Evolutionary conservation across 2,329 filamentous ascomycete genomes (phyloP).

Genomic region (Ophiosphaerella narmari): DNA sequence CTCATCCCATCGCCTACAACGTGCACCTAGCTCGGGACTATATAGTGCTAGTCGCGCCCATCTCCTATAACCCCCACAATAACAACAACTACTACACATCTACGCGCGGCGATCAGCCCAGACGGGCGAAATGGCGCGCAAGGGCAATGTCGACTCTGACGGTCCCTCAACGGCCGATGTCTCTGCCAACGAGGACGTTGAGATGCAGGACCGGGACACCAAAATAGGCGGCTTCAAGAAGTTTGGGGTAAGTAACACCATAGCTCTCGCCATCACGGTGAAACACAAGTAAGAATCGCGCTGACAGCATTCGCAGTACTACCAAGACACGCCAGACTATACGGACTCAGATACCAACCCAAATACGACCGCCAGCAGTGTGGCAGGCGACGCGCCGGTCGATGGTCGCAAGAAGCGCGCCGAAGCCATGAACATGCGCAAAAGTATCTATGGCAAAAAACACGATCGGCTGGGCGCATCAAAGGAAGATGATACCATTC

Average conservation of each 20-base stretch:
- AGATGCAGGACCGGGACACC: conserved; percentile 44
- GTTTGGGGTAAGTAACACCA: conserved; percentile 33
- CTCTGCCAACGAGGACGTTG: conserved; percentile 45
- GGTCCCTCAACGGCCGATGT: conserved; percentile 44
- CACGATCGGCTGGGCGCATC: conserved; percentile 90
- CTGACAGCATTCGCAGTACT: conserved; percentile 48
- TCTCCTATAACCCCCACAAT: conserved; percentile 3
- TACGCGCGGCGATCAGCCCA: conserved; percentile 37
- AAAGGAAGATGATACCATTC: conserved; percentile 96
- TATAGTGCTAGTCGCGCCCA: conserved; percentile 6
- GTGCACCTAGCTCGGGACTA: conserved; percentile 7
- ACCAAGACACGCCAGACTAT: conserved; percentile 66
- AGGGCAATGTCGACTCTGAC: conserved; percentile 41
- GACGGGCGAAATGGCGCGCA: conserved; percentile 48
- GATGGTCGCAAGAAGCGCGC: conserved; percentile 87
- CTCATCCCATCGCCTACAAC: conserved; percentile 20
- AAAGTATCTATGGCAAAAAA: conserved; percentile 93
- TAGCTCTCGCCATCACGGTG: neutral
- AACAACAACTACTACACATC: conserved; percentile 11
- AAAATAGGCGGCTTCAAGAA: conserved; percentile 42
- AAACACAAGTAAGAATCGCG: conserved; percentile 7
- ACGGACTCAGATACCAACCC: conserved; percentile 70
- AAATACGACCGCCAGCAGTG: conserved; percentile 78
- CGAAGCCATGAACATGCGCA: conserved; percentile 85
- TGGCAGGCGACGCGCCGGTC: conserved; percentile 70